phyloP scores from a whole-genome alignment of 2,329 filamentous ascomycete species.

The Rugonectria rugulosa region DNA sequence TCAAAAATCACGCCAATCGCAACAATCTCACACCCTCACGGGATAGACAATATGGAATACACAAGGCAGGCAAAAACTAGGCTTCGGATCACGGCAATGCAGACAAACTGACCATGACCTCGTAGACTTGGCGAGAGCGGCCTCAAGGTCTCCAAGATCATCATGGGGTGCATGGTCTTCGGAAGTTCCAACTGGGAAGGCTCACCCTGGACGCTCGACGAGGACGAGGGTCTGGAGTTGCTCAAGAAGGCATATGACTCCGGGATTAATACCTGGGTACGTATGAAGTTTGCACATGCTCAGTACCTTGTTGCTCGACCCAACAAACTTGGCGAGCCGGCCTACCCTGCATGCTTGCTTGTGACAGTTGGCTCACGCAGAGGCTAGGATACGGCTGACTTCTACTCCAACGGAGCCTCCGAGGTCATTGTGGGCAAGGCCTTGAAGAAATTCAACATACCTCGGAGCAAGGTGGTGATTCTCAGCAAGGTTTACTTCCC shows the following conservation, averaged over 20 bases:
- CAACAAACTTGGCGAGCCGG: no score
- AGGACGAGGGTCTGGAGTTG: slow-evolving; percentile 57
- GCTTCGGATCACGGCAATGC: slow-evolving; percentile 5
- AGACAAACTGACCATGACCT: slow-evolving; percentile 17
- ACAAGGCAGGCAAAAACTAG: slow-evolving; percentile 20
- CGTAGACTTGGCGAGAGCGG: slow-evolving; percentile 47
- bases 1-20: not conserved
- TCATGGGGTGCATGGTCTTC: slow-evolving; percentile 47
- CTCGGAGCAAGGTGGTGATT: slow-evolving; percentile 64
- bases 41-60: slow-evolving; percentile 27
- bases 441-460: slow-evolving; percentile 65
- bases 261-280: slow-evolving; percentile 65
- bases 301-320: no score
- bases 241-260: slow-evolving; percentile 69
- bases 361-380: not conserved
- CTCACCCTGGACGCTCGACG: slow-evolving; percentile 34
- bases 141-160: slow-evolving; percentile 51
- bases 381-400: slow-evolving; percentile 53
- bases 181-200: slow-evolving; percentile 44
- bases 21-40: slow-evolving; percentile 6
- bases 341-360: no score
- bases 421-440: slow-evolving; percentile 66
- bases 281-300: no score
- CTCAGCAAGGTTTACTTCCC: slow-evolving; percentile 57
- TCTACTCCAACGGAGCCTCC: slow-evolving; percentile 63